Conservation (phyloP, 2,329 filamentous ascomycete species). For the Eutypa lata region DNA sequence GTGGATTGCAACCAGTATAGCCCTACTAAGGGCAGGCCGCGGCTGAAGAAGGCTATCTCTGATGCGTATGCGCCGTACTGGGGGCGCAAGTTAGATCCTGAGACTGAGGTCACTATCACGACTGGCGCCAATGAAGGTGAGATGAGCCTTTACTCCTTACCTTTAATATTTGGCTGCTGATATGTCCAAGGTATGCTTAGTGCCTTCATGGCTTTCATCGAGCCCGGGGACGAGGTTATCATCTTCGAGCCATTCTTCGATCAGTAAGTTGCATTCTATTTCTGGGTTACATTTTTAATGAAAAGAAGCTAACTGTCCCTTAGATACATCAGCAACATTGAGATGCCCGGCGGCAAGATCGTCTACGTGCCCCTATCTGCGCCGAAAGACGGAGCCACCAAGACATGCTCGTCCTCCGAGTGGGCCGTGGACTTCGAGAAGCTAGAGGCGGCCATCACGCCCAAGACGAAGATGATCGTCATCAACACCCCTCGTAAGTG, state of each 20-base stretch:
- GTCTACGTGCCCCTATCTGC: constrained; percentile 95
- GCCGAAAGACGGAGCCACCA: constrained; percentile 71
- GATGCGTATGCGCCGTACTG: constrained; percentile 90
- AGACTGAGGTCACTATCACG: constrained; percentile 92
- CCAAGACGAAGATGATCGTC: constrained; percentile 94
- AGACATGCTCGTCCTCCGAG: constrained; percentile 80
- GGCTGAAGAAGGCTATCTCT: constrained; percentile 88
- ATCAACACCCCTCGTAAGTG: constrained; percentile 65
- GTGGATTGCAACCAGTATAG: constrained; percentile 99
- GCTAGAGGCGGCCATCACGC: constrained; percentile 76
- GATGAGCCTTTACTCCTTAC: too few relatives aligned
- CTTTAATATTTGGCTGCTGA: too few relatives aligned
- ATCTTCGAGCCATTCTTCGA: constrained; percentile 99
- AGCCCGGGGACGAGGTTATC: constrained; percentile 92
- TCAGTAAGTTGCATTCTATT: constrained; percentile 55
- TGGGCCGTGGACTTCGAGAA: constrained; percentile 86
- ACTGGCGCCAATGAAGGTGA: constrained; percentile 80
- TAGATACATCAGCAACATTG: constrained; percentile 95
- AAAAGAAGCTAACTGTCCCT: neutral
- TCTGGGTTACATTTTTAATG: neutral
- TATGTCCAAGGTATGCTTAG: constrained; percentile 69
- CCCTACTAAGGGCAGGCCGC: constrained; percentile 86
- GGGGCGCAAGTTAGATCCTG: constrained; percentile 76
- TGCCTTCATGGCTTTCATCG: constrained; percentile 97
- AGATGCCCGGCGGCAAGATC: constrained; percentile 94